These are phyloP conservation scores for Moniliella sp. DNA, from an alignment of 1,284 basidiomycete genomes.

Conservation along the genomic window DNA sequence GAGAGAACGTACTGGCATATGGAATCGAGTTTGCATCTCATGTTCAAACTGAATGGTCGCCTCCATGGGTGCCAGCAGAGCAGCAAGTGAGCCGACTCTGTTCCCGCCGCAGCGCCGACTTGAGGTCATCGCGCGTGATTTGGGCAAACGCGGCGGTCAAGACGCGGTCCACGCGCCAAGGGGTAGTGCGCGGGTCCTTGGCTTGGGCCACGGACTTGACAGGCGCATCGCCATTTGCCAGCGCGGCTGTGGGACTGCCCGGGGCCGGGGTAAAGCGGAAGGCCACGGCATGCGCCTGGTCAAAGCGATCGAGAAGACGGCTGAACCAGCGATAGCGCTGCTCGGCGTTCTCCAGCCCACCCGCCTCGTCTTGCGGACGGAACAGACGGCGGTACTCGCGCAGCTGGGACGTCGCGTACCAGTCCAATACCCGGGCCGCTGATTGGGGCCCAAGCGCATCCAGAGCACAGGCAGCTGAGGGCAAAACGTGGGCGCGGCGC, in stretches of 20 bases:
- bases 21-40: slow-evolving; percentile 13
- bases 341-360: slow-evolving; percentile 81
- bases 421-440: slow-evolving; percentile 51
- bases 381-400: slow-evolving; percentile 94
- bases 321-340: slow-evolving; percentile 88
- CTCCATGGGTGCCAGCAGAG: slow-evolving; percentile 20
- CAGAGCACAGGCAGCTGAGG: slow-evolving; percentile 21
- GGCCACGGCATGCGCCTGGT: slow-evolving; percentile 47
- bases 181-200: too few relatives aligned
- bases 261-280: too few relatives aligned
- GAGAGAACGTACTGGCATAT: slow-evolving; percentile 3
- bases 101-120: slow-evolving; percentile 22
- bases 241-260: too few relatives aligned
- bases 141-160: slow-evolving; percentile 20
- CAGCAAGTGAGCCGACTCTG: slow-evolving; percentile 17
- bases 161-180: slow-evolving; percentile 17
- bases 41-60: slow-evolving; percentile 27
- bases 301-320: slow-evolving; percentile 65
- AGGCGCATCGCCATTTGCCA: too few relatives aligned
- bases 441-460: slow-evolving; percentile 26
- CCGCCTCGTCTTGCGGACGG: slow-evolving; percentile 44
- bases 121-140: slow-evolving; percentile 26
- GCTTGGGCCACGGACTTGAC: too few relatives aligned
- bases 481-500: slow-evolving; percentile 11
- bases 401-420: slow-evolving; percentile 70